Base-by-base conservation (phyloP, 2,329 filamentous ascomycete genomes). In the Microdochium paspali region DNA sequence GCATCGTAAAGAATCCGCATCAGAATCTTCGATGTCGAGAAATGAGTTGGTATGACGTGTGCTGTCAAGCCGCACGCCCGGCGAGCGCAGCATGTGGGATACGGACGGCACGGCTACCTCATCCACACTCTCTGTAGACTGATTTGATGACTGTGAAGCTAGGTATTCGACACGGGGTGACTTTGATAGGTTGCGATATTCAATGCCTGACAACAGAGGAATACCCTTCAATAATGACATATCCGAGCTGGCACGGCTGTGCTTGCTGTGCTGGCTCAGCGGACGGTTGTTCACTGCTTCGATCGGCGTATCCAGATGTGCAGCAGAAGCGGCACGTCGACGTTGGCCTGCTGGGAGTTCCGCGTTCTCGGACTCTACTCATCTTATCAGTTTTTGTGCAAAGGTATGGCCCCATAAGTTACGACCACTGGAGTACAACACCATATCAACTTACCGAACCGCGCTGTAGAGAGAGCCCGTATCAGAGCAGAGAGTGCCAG, bases 401-500 rank as follows among this genome's bases (percentile, higher is more conserved):
- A 46, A 44, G 47, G 45, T 43, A 42, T n/a, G n/a, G n/a, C n/a
- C n/a, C n/a, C n/a, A n/a, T n/a, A n/a, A n/a, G n/a, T n/a, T n/a
- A n/a, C n/a, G n/a, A n/a, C n/a, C n/a, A n/a, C n/a, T n/a, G n/a
- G 44, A 47, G 32, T 35, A 47, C 18, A 21, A 23, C 5, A 43
- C 23, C 21, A 44, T 12, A 21, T 43, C 4, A 23, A 9, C 39
- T 13, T 24, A 44, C 23, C 35, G 15, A 21, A 20, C 10, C 35
- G 35, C 35, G n/a, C 35, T n/a, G 15, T 21, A 10, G 35, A 40
- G 31, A 90, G 80, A 31, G 82, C 80, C 58, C 82, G 78, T 49
- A 95, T 67, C 53, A 95, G 84, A 23, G 83, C 76, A 45, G 84
- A 84, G 40, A 97, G 75, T 61, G 87, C 90, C 57, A 80, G 77